phyloP scores from a whole-genome alignment of 768 basidiomycete species.

The Dioszegia aurantiaca region DNA sequence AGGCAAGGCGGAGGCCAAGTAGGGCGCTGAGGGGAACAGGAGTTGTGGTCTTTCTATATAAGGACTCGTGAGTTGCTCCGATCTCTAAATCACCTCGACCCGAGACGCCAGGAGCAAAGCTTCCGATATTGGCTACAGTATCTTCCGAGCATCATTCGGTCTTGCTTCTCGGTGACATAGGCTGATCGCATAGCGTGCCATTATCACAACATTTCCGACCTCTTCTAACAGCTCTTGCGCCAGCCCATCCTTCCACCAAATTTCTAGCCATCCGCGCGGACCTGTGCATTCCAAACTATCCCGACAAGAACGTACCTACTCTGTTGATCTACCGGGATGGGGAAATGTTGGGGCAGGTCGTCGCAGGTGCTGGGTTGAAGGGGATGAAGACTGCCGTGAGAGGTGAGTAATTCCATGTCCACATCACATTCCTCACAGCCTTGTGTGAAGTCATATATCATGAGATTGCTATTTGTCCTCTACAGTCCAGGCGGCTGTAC shows the following conservation, averaged over 20 bases:
- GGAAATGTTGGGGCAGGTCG: constrained; percentile 79
- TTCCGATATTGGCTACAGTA: no score
- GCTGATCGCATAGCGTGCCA: constrained; percentile 61
- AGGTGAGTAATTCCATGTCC: constrained; percentile 58
- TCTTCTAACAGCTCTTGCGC: constrained; percentile 70
- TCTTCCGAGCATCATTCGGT: no score
- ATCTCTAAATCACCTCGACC: not conserved
- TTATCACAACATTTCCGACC: constrained; percentile 72
- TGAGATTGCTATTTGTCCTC: no score
- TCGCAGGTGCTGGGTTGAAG: constrained; percentile 61
- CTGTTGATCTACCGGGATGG: constrained; percentile 88
- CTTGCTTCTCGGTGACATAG: not conserved
- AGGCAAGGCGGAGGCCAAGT: constrained; percentile 7
- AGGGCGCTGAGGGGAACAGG: constrained; percentile 65
- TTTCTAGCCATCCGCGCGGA: constrained; percentile 92
- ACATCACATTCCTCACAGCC: not conserved
- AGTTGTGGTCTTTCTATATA: constrained; percentile 90
- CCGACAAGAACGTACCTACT: constrained; percentile 85
- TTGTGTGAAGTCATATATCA: no score
- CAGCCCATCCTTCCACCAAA: constrained; percentile 84
- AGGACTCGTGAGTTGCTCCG: constrained; percentile 71
- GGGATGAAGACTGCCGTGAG: constrained; percentile 65
- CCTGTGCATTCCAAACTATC: constrained; percentile 94
- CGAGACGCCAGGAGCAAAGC: no score
- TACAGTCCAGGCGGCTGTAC: no score